Evolutionary conservation across 495 filamentous ascomycete genomes (phyloP).

Genomic region (Cairneyella variabilis): DNA sequence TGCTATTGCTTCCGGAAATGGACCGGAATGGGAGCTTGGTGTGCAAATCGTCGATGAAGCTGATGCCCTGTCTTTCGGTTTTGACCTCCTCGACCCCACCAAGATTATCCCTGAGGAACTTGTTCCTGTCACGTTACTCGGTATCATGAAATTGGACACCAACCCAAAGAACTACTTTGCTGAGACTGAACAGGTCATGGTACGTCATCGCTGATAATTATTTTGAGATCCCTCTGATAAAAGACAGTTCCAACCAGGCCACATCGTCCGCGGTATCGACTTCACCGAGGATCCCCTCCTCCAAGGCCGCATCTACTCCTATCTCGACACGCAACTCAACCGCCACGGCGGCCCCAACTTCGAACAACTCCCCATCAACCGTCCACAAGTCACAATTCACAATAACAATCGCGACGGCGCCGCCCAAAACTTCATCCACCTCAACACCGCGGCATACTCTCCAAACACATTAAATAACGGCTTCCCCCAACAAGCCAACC

Average conservation of each 20-base stretch:
- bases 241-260: constrained; percentile 49
- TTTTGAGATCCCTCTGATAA: constrained; percentile 4
- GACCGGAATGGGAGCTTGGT: constrained; percentile 64
- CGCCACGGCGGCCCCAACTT: constrained; percentile 72
- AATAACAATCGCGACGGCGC: constrained; percentile 71
- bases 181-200: constrained; percentile 71
- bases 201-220: constrained; percentile 28
- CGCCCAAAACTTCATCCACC: constrained; percentile 51
- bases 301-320: constrained; percentile 70
- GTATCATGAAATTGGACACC: constrained; percentile 63
- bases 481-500: constrained; percentile 65
- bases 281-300: constrained; percentile 72
- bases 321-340: constrained; percentile 73
- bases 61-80: constrained; percentile 60
- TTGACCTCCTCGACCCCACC: constrained; percentile 72
- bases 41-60: constrained; percentile 75
- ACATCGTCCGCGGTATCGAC: constrained; percentile 67
- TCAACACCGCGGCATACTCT: constrained; percentile 50
- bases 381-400: constrained; percentile 57
- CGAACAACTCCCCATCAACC: constrained; percentile 73
- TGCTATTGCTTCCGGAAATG: constrained; percentile 60
- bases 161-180: constrained; percentile 78
- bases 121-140: constrained; percentile 62
- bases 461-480: constrained; percentile 66
- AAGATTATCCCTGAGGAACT: constrained; percentile 72